These are phyloP conservation scores for Hypoxylon cercidicola DNA, from an alignment of 495 filamentous ascomycete genomes.

Conservation along the genomic window DNA sequence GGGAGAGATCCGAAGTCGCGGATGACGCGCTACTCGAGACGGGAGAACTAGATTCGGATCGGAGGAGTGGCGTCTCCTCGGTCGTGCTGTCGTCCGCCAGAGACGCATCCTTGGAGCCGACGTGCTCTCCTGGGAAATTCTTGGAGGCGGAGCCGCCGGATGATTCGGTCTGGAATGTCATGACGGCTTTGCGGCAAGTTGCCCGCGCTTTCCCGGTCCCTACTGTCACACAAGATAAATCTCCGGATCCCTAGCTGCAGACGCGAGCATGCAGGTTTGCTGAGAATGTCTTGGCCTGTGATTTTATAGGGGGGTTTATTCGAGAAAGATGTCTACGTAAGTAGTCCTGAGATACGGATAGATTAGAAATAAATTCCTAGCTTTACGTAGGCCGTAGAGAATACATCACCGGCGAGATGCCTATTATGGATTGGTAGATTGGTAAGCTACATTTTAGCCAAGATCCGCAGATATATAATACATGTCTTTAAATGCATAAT, in stretches of 20 bases:
- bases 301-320: no score
- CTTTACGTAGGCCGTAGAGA: no score
- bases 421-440: constrained; percentile 29
- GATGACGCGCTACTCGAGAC: constrained; percentile 19
- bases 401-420: constrained; percentile 22
- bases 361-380: background rate
- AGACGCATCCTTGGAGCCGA: constrained; percentile 10
- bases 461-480: no score
- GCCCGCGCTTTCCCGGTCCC: background rate
- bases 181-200: constrained; percentile 13
- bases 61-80: constrained; percentile 54
- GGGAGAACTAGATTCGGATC: constrained; percentile 40
- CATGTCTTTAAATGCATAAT: no score
- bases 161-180: constrained; percentile 14
- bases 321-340: background rate
- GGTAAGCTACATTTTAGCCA: constrained; percentile 23
- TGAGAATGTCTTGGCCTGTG: no score
- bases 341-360: background rate
- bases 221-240: background rate
- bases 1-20: constrained; percentile 16
- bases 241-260: no score
- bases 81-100: constrained; percentile 35
- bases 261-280: no score
- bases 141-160: constrained; percentile 14
- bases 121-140: background rate